These are phyloP conservation scores for Hsuehochloa calcarea DNA, from an alignment of 176 grass and related monocot species.

Conservation along the genomic window DNA sequence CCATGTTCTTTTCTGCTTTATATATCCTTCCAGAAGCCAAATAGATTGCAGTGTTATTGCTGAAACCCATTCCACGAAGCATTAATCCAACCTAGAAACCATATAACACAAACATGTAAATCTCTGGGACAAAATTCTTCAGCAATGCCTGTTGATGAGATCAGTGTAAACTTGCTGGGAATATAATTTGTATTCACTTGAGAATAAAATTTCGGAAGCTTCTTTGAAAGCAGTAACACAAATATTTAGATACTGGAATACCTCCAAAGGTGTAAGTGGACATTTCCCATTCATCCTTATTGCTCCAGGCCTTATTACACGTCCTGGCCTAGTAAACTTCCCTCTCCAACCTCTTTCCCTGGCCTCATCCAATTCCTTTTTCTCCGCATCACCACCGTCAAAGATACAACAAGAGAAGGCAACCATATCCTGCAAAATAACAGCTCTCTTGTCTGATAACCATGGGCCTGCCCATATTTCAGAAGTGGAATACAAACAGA, in stretches of 20 bases:
- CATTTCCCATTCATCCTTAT: constrained; percentile 98
- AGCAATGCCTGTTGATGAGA: neutral
- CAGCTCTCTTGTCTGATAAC: neutral
- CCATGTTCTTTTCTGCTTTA: constrained; percentile 92
- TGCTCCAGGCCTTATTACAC: constrained; percentile 83
- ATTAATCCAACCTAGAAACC: constrained; percentile 82
- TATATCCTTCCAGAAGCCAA: constrained; percentile 98
- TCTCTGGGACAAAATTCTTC: neutral
- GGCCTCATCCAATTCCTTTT: constrained; percentile 75
- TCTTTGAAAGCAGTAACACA: constrained; percentile 7
- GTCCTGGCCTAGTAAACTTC: constrained; percentile 92
- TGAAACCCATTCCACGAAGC: constrained; percentile 93
- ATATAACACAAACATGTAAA: constrained; percentile 29
- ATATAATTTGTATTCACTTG: constrained; percentile 12
- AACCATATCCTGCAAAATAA: constrained; percentile 93
- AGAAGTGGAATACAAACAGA: neutral
- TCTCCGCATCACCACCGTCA: constrained; percentile 82
- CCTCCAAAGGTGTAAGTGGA: constrained; percentile 97
- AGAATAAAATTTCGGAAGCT: constrained; percentile 17
- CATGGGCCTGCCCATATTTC: neutral
- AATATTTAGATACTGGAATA: constrained; percentile 40
- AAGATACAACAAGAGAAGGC: constrained; percentile 97
- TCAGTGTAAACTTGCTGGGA: constrained; percentile 1
- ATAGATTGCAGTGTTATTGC: constrained; percentile 87
- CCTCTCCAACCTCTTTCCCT: constrained; percentile 98